Evolutionary conservation across 164 flowering plant species (phyloP).

Genomic region (Warburgia ugandensis): DNA sequence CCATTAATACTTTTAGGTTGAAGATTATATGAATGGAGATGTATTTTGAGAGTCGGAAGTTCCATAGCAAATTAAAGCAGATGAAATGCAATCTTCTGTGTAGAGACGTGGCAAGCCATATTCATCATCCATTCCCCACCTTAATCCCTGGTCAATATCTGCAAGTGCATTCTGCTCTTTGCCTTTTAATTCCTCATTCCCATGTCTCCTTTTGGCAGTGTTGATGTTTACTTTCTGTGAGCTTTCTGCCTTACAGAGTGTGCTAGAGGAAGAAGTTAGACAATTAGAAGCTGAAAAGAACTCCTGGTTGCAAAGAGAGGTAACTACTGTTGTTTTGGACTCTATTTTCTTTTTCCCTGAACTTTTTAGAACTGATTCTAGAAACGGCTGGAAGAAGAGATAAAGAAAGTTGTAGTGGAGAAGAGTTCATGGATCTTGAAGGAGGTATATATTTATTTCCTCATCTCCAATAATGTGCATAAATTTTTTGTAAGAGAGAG

Average conservation of each 20-base stretch:
- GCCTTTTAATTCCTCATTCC: not conserved
- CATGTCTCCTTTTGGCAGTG: not conserved
- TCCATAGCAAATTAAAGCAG: no score
- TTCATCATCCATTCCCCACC: no score
- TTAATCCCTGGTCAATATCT: no score
- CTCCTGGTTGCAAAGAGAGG: conserved; percentile 35
- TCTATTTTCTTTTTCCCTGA: not conserved
- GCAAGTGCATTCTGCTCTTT: not conserved
- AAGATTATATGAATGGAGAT: no score
- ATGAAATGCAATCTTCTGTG: no score
- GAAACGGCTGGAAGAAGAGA: conserved; percentile 12
- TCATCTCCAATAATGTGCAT: not conserved
- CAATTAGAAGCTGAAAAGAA: conserved; percentile 27
- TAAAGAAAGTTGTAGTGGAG: conserved; percentile 5
- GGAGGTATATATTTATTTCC: conserved; percentile 13
- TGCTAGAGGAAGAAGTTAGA: conserved; percentile 12
- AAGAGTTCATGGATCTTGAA: conserved; percentile 16
- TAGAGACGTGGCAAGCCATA: no score
- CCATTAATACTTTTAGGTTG: no score
- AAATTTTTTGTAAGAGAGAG: no score
- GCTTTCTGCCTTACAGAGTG: not conserved
- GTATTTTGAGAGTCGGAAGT: no score
- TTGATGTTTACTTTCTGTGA: not conserved
- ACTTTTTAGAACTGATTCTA: conserved; percentile 4
- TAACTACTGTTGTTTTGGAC: conserved; percentile 5